Evolutionary conservation across 441 rosid genomes (phyloP).

Genomic region (Bocquillonia castaneifolia): DNA sequence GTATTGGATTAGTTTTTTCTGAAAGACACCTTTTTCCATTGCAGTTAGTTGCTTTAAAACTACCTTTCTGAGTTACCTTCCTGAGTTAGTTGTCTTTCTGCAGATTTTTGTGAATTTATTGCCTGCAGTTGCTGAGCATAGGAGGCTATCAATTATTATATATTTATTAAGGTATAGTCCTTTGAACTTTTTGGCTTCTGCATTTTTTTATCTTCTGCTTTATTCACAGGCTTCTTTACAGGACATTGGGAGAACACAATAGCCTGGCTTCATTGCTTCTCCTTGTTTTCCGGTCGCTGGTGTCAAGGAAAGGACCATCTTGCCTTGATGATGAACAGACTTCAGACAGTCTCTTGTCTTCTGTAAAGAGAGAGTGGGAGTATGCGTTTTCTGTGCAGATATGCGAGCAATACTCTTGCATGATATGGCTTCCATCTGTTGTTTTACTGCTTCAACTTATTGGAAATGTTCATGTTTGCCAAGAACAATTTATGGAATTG

Average conservation of each 20-base stretch:
- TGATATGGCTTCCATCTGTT: conserved; percentile 84
- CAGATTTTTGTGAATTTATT: conserved; percentile 81
- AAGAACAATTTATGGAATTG: conserved; percentile 42
- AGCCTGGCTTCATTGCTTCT: conserved; percentile 76
- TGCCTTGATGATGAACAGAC: conserved; percentile 30
- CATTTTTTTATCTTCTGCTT: conserved; percentile 13
- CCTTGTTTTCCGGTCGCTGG: conserved; percentile 66
- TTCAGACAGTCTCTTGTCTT: conserved; percentile 35
- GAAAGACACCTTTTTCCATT: not conserved
- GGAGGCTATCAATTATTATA: conserved; percentile 74
- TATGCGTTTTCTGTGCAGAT: conserved; percentile 69
- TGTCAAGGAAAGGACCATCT: conserved; percentile 50
- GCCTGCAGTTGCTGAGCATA: conserved; percentile 76
- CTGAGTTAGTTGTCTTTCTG: conserved; percentile 24
- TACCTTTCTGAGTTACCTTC: conserved; percentile 14
- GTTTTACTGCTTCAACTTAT: conserved; percentile 53
- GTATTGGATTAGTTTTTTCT: conserved; percentile 32
- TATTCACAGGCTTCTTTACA: conserved; percentile 33
- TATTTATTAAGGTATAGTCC: conserved; percentile 67
- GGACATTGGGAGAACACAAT: conserved; percentile 77
- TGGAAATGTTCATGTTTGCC: conserved; percentile 34
- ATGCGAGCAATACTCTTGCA: conserved; percentile 74
- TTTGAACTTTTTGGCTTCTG: not conserved
- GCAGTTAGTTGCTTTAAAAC: conserved; percentile 7
- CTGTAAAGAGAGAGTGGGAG: conserved; percentile 70